These are phyloP conservation scores for Cryptosporidium xiaoi DNA, from an alignment of 169 alveolate species.

Conservation along the genomic window DNA sequence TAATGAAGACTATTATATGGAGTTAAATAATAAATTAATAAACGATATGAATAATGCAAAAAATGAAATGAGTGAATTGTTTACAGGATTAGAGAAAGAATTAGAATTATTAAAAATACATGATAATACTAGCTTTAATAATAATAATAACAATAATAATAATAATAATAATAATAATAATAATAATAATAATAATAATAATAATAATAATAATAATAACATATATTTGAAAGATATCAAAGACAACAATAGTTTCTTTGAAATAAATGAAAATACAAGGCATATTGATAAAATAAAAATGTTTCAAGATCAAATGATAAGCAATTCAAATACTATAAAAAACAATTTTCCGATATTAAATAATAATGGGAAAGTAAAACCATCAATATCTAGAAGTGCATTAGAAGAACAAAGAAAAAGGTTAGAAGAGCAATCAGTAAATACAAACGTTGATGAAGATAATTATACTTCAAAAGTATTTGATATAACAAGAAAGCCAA, in stretches of 20 bases:
- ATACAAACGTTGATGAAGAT: neutral
- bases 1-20: neutral
- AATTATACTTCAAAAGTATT: slow-evolving; percentile 30
- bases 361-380: slow-evolving; percentile 16
- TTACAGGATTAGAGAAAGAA: slow-evolving; percentile 55
- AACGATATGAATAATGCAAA: neutral
- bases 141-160: neutral
- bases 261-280: neutral
- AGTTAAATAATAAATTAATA: neutral
- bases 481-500: slow-evolving; percentile 63
- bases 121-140: slow-evolving; percentile 6
- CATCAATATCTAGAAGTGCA: slow-evolving; percentile 62
- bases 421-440: neutral
- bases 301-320: slow-evolving; percentile 16
- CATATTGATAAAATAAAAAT: slow-evolving; percentile 3
- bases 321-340: slow-evolving; percentile 11
- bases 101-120: slow-evolving; percentile 38
- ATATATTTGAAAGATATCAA: neutral
- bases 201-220: neutral
- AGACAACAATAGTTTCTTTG: neutral
- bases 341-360: neutral
- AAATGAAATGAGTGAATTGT: slow-evolving; percentile 12
- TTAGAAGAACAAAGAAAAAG: slow-evolving; percentile 43
- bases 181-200: neutral
- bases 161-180: neutral